These are phyloP conservation scores for Zygotorulaspora sp. DNA, from an alignment of 805 yeast species.

Conservation along the genomic window DNA sequence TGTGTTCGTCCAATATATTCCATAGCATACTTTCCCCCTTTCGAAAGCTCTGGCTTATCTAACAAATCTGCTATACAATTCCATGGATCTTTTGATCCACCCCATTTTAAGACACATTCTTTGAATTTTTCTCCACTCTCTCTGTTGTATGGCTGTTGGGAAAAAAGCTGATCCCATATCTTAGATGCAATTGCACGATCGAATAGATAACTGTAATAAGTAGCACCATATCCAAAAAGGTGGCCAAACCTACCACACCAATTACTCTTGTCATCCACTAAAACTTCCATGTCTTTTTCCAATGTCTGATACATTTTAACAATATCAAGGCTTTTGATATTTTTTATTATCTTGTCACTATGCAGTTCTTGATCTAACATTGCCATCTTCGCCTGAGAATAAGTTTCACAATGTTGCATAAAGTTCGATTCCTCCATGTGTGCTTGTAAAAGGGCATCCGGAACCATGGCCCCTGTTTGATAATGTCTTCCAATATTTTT, in stretches of 20 bases:
- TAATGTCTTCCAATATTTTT: conserved; percentile 65
- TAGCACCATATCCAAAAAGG: conserved; percentile 86
- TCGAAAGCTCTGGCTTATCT: conserved; percentile 52
- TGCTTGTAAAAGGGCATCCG: conserved; percentile 44
- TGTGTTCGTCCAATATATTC: conserved; percentile 39
- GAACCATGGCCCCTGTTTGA: conserved; percentile 56
- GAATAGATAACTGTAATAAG: conserved; percentile 84
- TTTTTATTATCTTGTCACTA: conserved; percentile 34
- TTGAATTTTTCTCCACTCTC: conserved; percentile 73
- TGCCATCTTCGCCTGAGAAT: conserved; percentile 87
- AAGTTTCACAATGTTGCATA: conserved; percentile 67
- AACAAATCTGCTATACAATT: conserved; percentile 73
- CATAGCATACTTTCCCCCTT: conserved; percentile 75
- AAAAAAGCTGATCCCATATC: conserved; percentile 73
- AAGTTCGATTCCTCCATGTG: conserved; percentile 49
- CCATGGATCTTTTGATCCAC: conserved; percentile 92
- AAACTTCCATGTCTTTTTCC: conserved; percentile 55
- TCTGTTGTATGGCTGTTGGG: conserved; percentile 62
- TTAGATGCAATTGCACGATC: conserved; percentile 90
- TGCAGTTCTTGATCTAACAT: conserved; percentile 80
- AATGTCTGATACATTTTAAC: conserved; percentile 60
- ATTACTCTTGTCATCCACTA: conserved; percentile 63
- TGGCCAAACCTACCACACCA: conserved; percentile 97
- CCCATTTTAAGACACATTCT: conserved; percentile 76
- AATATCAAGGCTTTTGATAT: conserved; percentile 47